phyloP scores from a whole-genome alignment of 805 yeast genomes.

The Cyberlindnera misumaiensis region DNA sequence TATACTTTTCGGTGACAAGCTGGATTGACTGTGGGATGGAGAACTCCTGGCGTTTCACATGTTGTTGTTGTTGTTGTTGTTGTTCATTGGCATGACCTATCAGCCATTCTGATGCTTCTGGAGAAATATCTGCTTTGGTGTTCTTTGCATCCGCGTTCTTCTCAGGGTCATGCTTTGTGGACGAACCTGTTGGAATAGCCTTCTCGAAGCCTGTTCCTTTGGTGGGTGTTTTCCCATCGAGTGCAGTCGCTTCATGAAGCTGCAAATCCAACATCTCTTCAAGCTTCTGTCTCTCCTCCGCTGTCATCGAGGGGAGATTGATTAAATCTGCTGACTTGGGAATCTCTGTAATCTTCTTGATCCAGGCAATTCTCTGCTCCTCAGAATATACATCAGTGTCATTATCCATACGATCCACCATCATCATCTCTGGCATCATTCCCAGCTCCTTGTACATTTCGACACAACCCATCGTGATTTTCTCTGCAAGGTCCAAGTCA shows the following conservation, averaged over 20 bases:
- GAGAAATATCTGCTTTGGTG: background rate
- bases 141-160: background rate
- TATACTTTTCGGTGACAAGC: background rate
- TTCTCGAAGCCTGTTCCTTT: background rate
- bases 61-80: too few species aligned
- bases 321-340: background rate
- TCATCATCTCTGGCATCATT: slow-evolving; percentile 38
- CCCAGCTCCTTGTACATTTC: slow-evolving; percentile 33
- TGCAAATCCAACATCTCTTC: background rate
- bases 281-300: background rate
- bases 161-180: background rate
- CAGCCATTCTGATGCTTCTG: too few species aligned
- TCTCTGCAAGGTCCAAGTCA: slow-evolving; percentile 34
- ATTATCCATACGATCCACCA: slow-evolving; percentile 22
- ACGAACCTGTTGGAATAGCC: background rate
- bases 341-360: background rate
- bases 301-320: too few species aligned
- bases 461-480: slow-evolving; percentile 43
- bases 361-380: slow-evolving; percentile 4
- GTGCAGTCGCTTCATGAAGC: background rate
- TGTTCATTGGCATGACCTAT: too few species aligned
- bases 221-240: background rate
- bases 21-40: background rate
- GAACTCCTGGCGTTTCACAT: too few species aligned
- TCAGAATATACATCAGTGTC: slow-evolving; percentile 21